Conservation (phyloP, 352 stramenopile species). For the Blastocystis sp. region DNA sequence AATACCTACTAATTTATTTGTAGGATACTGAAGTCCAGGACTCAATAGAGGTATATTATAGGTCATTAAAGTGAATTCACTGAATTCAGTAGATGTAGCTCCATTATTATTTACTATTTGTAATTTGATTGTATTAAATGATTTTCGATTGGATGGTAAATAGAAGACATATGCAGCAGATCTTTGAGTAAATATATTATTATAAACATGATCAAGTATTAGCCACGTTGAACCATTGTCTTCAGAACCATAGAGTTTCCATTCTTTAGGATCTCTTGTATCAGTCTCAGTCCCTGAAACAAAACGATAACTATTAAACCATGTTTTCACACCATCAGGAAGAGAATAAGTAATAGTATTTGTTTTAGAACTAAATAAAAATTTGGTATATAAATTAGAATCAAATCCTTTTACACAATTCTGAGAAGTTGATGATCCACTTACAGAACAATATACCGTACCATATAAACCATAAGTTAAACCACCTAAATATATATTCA, state of each 20-base stretch:
- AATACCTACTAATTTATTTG: too few species aligned
- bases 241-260: slow-evolving; percentile 23
- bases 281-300: neutral
- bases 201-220: slow-evolving; percentile 24
- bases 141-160: slow-evolving; percentile 10
- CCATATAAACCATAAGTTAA: too few species aligned
- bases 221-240: slow-evolving; percentile 26
- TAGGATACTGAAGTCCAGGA: too few species aligned
- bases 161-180: slow-evolving; percentile 6
- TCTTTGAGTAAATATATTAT: slow-evolving; percentile 13
- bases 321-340: slow-evolving; percentile 7
- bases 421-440: too few species aligned
- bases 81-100: neutral
- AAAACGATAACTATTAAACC: slow-evolving; percentile 32
- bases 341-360: slow-evolving; percentile 32
- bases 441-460: too few species aligned
- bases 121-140: slow-evolving; percentile 14
- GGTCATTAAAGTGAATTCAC: slow-evolving; percentile 4
- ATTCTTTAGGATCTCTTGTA: slow-evolving; percentile 12
- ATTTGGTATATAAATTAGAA: too few species aligned
- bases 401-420: too few species aligned
- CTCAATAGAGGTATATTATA: too few species aligned
- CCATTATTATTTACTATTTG: slow-evolving; percentile 2
- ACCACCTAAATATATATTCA: too few species aligned
- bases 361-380: too few species aligned